These are phyloP conservation scores for Mucor circinelloides DNA, from an alignment of 371 early-diverging fungal species.

Conservation along the genomic window DNA sequence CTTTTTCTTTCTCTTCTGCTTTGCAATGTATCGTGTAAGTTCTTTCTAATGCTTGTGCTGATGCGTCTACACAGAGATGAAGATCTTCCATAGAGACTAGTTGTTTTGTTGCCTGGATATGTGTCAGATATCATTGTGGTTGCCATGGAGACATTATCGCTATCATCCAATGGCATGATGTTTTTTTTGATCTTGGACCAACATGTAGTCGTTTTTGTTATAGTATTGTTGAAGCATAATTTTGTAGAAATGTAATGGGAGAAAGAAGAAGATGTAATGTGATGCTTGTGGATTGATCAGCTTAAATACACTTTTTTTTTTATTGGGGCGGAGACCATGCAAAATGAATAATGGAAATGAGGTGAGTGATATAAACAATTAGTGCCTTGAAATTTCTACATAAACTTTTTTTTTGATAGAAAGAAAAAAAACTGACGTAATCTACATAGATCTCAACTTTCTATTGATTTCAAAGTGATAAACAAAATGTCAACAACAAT, in stretches of 20 bases:
- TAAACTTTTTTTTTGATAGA: not conserved
- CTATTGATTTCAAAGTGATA: not conserved
- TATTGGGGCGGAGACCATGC: not conserved
- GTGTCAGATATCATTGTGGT: constrained; percentile 1
- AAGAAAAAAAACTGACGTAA: constrained; percentile 9
- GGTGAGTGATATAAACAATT: not conserved
- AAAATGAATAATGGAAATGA: not conserved
- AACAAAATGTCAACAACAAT: not conserved
- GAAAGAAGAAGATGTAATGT: not conserved
- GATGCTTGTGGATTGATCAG: not conserved
- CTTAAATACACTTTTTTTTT: not conserved
- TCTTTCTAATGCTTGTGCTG: constrained; percentile 15
- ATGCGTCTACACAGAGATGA: constrained; percentile 19
- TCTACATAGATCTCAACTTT: not conserved
- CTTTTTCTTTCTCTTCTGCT: constrained; percentile 17
- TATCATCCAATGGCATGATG: not conserved
- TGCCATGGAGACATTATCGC: not conserved
- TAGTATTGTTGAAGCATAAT: constrained; percentile 2
- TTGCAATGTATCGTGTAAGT: constrained; percentile 8
- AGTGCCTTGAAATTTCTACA: not conserved
- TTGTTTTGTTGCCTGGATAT: not conserved
- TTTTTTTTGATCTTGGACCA: constrained; percentile 12
- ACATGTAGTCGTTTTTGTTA: constrained; percentile 15
- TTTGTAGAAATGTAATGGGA: not conserved
- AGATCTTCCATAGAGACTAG: not conserved